A percentile compares a stretch with the other conserved stretches of the same genome.
Evolutionary conservation across 805 yeast genomes (phyloP).

Genomic region (Kluyveromyces lactis): DNA sequence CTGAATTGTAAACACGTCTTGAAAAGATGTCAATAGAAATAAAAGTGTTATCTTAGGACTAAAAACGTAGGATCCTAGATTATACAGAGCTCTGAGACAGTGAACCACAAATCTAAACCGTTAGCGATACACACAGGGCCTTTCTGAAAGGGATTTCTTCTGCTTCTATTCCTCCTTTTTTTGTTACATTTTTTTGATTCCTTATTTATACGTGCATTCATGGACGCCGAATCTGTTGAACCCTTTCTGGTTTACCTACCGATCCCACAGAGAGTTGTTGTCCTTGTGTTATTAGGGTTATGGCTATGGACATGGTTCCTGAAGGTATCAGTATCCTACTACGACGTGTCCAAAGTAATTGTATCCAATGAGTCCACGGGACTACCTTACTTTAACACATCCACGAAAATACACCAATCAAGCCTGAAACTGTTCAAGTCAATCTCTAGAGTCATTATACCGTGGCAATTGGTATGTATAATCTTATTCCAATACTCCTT

Average conservation of each 20-base stretch:
- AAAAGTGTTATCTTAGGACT: no score
- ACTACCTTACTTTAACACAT: slow-evolving; percentile 19
- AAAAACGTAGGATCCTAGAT: no score
- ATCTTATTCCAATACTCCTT: slow-evolving; percentile 17
- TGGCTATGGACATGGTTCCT: slow-evolving; percentile 47
- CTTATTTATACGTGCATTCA: no score
- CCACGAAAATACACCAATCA: slow-evolving; percentile 34
- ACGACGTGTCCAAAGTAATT: slow-evolving; percentile 34
- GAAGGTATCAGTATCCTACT: slow-evolving; percentile 30
- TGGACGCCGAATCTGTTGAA: not conserved
- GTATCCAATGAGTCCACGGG: slow-evolving; percentile 17
- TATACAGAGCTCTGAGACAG: no score
- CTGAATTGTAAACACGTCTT: no score
- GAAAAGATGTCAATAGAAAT: no score
- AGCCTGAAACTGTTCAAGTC: slow-evolving; percentile 19
- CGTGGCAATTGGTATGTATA: slow-evolving; percentile 13
- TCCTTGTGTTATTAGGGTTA: slow-evolving; percentile 41
- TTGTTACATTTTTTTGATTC: no score
- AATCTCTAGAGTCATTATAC: slow-evolving; percentile 18
- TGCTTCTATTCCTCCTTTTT: no score
- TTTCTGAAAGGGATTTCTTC: no score
- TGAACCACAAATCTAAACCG: no score
- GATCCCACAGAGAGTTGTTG: slow-evolving; percentile 43
- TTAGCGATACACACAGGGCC: no score
- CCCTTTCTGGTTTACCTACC: slow-evolving; percentile 28